Evolutionary conservation across 1,139 yeast genomes (phyloP), one percentile per base, ranked within the genome.

Genomic region (Kodamaea sp.): DNA sequence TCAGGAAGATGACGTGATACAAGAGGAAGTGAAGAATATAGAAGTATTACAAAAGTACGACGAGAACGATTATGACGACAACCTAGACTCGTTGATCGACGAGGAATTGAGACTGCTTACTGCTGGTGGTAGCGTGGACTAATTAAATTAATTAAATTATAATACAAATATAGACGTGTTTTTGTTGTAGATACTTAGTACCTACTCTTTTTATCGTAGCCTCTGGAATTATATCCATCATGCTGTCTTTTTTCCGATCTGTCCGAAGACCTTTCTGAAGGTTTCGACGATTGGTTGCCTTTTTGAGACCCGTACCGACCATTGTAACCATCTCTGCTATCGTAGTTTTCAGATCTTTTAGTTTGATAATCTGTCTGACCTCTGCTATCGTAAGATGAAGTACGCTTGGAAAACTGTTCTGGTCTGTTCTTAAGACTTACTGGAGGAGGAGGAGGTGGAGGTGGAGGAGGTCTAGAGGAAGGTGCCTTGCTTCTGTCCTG

Each of bases 161-260:
- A 26, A 9, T 29, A 22, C 14, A 29, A 13, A 13, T 24, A 20
- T 40, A 13, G 29, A 24, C 18, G 13, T 15, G 14, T 24, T 14
- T 10, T 16, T 26, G 18, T 11, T 29, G 26, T 21, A 28, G 11
- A 21, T 9, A 26, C 3, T 38, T 43, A 57, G 40, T 63, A 57
- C 37, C 61, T 61, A 29, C 52, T 55, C 41, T 59, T 63, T 43
- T 66, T 66, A 23, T 62, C 68, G 39, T 59, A 56, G 4, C 55
- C 56, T 32, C 69, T 45, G 20, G 57, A 55, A 26, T 51, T 45
- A 26, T 46, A 49, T 22, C 42, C 35, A 16, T 59, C 66, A 31
- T 47, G 45, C 34, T 53, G 58, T 45, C 71, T 51, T 35, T 65
- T 63, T 23, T 48, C 42, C 35, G 53, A 55, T 45, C 71, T 32